phyloP scores from a whole-genome alignment of 768 basidiomycete genomes.

The Lentinula sp. region DNA sequence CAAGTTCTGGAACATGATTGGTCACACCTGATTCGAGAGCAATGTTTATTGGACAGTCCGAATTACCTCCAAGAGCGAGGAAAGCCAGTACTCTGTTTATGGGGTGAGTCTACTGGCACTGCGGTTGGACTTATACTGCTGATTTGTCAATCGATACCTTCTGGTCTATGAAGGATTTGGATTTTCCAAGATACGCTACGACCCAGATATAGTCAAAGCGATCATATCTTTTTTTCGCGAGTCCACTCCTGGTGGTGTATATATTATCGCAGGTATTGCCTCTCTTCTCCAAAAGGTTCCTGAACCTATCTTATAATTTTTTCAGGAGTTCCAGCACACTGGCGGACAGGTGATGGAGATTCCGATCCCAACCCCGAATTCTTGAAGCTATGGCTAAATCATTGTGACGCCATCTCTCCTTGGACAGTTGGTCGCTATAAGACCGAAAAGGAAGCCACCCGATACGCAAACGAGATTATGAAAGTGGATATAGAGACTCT shows the following conservation, averaged over 20 bases:
- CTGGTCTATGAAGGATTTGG: slow-evolving; percentile 49
- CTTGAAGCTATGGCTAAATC: slow-evolving; percentile 63
- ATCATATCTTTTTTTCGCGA: slow-evolving; percentile 53
- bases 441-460: slow-evolving; percentile 53
- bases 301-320: neutral
- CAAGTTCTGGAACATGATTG: slow-evolving; percentile 67
- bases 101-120: slow-evolving; percentile 38
- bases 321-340: slow-evolving; percentile 59
- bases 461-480: slow-evolving; percentile 56
- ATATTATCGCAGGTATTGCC: slow-evolving; percentile 44
- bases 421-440: slow-evolving; percentile 77
- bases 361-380: slow-evolving; percentile 65
- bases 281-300: too few species aligned
- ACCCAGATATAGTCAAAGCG: slow-evolving; percentile 48
- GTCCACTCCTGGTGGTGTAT: slow-evolving; percentile 64
- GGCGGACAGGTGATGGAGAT: slow-evolving; percentile 68
- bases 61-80: slow-evolving; percentile 68
- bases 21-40: slow-evolving; percentile 60
- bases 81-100: slow-evolving; percentile 65
- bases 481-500: slow-evolving; percentile 59
- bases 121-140: neutral
- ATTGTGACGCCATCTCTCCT: slow-evolving; percentile 77
- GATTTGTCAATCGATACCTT: neutral
- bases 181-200: slow-evolving; percentile 53
- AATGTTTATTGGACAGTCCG: slow-evolving; percentile 61